phyloP scores from a whole-genome alignment of 768 basidiomycete genomes.

The Hericium erinaceus region DNA sequence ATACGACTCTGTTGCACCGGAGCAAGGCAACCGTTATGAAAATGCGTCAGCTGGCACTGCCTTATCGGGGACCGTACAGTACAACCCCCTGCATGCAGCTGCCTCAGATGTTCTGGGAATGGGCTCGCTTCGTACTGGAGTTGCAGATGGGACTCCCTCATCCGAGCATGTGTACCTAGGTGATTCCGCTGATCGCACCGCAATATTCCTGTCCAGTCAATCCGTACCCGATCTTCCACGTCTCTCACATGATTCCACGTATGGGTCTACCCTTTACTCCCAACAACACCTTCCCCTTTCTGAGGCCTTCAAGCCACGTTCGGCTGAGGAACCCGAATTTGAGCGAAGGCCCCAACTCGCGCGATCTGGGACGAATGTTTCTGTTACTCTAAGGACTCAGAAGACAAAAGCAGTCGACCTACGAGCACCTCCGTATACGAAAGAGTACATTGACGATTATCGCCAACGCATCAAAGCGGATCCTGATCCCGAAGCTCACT shows the following conservation, averaged over 20 bases:
- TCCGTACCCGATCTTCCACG: background rate
- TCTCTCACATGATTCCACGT: background rate
- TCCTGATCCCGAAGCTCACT: constrained; percentile 97
- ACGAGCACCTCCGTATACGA: constrained; percentile 80
- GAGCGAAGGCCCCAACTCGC: constrained; percentile 49
- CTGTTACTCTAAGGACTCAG: constrained; percentile 45
- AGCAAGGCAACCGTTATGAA: background rate
- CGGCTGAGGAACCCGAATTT: constrained; percentile 34
- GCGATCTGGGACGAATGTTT: constrained; percentile 48
- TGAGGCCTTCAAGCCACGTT: constrained; percentile 2
- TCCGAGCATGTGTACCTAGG: constrained; percentile 5
- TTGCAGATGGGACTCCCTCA: constrained; percentile 9
- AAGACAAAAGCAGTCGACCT: constrained; percentile 80
- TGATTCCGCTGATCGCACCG: background rate
- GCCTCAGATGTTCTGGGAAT: constrained; percentile 77
- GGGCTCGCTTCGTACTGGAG: constrained; percentile 45
- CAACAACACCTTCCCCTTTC: constrained; percentile 15
- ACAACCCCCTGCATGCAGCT: constrained; percentile 58
- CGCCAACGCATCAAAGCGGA: constrained; percentile 95
- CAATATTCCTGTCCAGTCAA: background rate
- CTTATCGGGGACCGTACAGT: constrained; percentile 28
- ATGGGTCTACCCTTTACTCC: constrained; percentile 5
- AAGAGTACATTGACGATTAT: constrained; percentile 96
- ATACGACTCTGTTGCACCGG: constrained; percentile 2
- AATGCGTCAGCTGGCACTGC: background rate